These are phyloP conservation scores for Hypomyces perniciosus DNA, from an alignment of 2,329 filamentous ascomycete species.

Conservation along the genomic window DNA sequence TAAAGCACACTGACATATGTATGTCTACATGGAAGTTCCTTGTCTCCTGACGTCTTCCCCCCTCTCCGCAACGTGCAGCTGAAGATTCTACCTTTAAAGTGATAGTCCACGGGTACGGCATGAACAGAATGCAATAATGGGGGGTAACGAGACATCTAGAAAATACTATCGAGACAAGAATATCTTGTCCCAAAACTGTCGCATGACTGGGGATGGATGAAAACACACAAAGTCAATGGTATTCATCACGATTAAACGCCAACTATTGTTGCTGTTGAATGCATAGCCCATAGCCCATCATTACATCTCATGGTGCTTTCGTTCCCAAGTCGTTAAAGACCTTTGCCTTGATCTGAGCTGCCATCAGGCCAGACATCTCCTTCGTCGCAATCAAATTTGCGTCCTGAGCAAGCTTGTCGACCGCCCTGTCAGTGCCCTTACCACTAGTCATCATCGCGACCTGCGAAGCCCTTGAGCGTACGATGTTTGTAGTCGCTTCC, in stretches of 20 bases:
- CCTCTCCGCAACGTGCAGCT: too few relatives aligned
- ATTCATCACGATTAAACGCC: background rate
- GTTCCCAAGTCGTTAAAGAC: conserved; percentile 46
- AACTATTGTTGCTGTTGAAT: background rate
- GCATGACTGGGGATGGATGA: background rate
- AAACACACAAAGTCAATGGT: background rate
- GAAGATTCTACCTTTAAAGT: too few relatives aligned
- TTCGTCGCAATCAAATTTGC: conserved; percentile 55
- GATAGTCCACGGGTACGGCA: too few relatives aligned
- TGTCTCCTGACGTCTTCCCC: too few relatives aligned
- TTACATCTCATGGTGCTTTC: background rate
- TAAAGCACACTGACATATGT: too few relatives aligned
- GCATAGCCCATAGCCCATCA: background rate
- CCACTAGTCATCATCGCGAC: conserved; percentile 22
- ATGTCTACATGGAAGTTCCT: too few relatives aligned
- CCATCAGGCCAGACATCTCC: conserved; percentile 57
- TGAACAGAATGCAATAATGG: too few relatives aligned
- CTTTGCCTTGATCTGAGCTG: conserved; percentile 56
- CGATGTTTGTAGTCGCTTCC: conserved; percentile 46
- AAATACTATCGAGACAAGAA: too few relatives aligned
- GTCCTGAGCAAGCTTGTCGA: conserved; percentile 57
- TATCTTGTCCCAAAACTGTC: too few relatives aligned
- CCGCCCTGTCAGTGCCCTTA: conserved; percentile 36
- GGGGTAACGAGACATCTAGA: too few relatives aligned
- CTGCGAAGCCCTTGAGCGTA: conserved; percentile 22